A percentile compares a stretch with the other conserved stretches of the same genome.
Evolutionary conservation across 345 rosid genomes (phyloP).

Genomic region (Hibiscus mutabilis): DNA sequence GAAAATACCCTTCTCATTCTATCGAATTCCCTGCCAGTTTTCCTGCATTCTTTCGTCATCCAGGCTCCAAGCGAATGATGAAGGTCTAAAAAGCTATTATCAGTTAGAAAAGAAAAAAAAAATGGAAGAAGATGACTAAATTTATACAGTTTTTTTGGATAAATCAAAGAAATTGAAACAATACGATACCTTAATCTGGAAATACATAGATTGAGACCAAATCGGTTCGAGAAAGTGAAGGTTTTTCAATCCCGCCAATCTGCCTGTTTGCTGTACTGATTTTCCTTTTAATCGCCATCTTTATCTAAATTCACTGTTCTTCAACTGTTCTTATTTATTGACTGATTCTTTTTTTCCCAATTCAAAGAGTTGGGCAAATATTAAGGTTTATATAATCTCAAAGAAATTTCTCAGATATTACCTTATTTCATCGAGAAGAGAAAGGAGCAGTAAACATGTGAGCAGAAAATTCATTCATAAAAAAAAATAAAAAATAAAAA

Average conservation of each 20-base stretch:
- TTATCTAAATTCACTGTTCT: background rate
- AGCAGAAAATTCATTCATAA: background rate
- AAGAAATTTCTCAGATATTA: background rate
- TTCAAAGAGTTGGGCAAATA: background rate
- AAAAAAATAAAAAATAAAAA: background rate
- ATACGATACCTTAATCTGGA: conserved; percentile 22
- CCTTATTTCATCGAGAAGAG: conserved; percentile 1
- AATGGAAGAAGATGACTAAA: background rate
- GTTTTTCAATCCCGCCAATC: conserved; percentile 8
- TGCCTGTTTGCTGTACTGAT: background rate
- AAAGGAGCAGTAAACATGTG: background rate
- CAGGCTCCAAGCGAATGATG: background rate
- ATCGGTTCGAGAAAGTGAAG: background rate
- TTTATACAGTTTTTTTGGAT: background rate
- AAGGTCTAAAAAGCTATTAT: background rate
- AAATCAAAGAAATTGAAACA: background rate
- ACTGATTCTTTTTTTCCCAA: background rate
- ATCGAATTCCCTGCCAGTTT: conserved; percentile 5
- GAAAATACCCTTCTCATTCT: conserved; percentile 14
- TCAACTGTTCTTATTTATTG: background rate
- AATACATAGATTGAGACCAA: conserved; percentile 7
- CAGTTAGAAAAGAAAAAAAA: background rate
- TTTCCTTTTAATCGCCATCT: background rate
- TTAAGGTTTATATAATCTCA: background rate
- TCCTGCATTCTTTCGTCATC: background rate